These are phyloP conservation scores for Gossypium lobatum DNA, from an alignment of 441 rosid genomes.

Conservation along the genomic window DNA sequence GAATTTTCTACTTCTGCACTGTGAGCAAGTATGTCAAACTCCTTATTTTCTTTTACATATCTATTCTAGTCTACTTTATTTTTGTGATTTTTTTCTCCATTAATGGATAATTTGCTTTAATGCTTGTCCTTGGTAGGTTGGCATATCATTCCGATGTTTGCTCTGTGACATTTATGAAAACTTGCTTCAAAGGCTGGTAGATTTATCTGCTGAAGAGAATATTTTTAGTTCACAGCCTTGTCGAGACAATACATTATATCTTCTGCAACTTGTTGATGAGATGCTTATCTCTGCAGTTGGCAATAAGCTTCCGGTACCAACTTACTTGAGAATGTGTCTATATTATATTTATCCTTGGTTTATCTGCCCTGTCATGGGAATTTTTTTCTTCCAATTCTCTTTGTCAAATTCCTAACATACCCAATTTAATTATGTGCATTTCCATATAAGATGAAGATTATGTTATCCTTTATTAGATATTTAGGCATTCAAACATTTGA, in stretches of 20 bases:
- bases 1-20: slow-evolving; percentile 70
- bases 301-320: slow-evolving; percentile 63
- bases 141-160: slow-evolving; percentile 45
- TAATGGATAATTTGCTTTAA: slow-evolving; percentile 17
- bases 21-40: slow-evolving; percentile 58
- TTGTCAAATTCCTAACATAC: background rate
- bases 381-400: background rate
- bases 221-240: slow-evolving; percentile 87
- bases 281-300: slow-evolving; percentile 85
- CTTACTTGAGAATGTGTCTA: slow-evolving; percentile 6
- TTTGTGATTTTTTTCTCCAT: slow-evolving; percentile 2
- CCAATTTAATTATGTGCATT: background rate
- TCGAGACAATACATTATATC: slow-evolving; percentile 86
- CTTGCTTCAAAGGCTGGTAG: slow-evolving; percentile 70
- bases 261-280: slow-evolving; percentile 82
- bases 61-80: background rate
- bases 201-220: slow-evolving; percentile 73
- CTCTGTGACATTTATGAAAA: slow-evolving; percentile 80
- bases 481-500: background rate
- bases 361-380: background rate
- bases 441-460: background rate
- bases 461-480: background rate
- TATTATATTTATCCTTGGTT: slow-evolving; percentile 1
- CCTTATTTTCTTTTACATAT: background rate
- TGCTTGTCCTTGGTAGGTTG: slow-evolving; percentile 48